These are phyloP conservation scores for Hordeum vulgare DNA, from an alignment of 176 grass and related monocot species.

Conservation along the genomic window DNA sequence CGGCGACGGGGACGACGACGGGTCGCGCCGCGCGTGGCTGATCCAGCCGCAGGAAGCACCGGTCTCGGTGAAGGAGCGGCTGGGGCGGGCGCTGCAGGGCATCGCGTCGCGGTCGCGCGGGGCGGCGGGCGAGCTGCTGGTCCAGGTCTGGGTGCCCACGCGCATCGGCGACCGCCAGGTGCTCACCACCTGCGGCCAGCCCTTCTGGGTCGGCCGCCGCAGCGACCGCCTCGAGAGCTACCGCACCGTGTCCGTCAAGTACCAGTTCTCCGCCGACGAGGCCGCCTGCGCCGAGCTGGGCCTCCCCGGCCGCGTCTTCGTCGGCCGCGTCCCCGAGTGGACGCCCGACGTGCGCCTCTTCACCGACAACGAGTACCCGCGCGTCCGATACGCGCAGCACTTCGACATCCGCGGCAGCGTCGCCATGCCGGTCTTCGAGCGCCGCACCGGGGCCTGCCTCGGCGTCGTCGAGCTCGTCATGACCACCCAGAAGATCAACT, in stretches of 20 bases:
- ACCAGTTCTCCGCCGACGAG: constrained; percentile 85
- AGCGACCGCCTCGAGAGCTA: constrained; percentile 58
- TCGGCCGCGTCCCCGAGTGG: constrained; percentile 85
- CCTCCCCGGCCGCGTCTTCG: constrained; percentile 81
- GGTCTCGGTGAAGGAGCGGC: constrained; percentile 49
- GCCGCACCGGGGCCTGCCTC: constrained; percentile 44
- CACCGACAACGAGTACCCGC: constrained; percentile 68
- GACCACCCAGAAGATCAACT: constrained; percentile 81
- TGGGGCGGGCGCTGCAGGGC: constrained; percentile 50
- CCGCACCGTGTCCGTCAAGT: constrained; percentile 52
- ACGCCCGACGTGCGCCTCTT: constrained; percentile 93
- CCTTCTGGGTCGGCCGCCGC: constrained; percentile 55
- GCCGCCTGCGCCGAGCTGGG: constrained; percentile 38
- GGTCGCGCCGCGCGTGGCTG: neutral
- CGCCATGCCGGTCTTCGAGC: constrained; percentile 78
- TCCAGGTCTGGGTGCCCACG: constrained; percentile 84
- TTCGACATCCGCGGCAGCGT: constrained; percentile 76
- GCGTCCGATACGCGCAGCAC: constrained; percentile 54
- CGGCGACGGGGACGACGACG: neutral
- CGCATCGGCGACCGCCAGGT: constrained; percentile 59
- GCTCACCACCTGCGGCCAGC: constrained; percentile 84
- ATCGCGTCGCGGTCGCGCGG: constrained; percentile 42
- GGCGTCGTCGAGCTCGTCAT: constrained; percentile 88
- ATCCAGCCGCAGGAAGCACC: constrained; percentile 3
- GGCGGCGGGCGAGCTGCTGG: constrained; percentile 44